Conservation (phyloP, 192 early-diverging fungal species). For the Tieghemiomyces parasiticus region DNA sequence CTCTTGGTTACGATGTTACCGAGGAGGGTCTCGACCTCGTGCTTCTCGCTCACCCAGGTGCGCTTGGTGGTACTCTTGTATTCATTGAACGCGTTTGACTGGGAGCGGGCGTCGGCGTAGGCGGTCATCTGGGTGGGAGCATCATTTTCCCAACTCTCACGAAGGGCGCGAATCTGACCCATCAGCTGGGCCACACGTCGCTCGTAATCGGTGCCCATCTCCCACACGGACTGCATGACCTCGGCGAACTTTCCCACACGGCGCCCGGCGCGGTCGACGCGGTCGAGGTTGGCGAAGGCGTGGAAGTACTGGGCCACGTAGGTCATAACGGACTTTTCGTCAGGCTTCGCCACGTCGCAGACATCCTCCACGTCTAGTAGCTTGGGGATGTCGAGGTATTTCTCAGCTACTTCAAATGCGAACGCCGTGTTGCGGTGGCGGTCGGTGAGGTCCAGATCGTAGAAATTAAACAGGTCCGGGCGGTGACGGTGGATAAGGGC, state of each 20-base stretch:
- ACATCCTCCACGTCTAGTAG: slow-evolving; percentile 93
- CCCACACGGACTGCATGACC: slow-evolving; percentile 74
- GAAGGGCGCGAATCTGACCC: slow-evolving; percentile 42
- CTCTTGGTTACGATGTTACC: slow-evolving; percentile 96
- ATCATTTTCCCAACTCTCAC: slow-evolving; percentile 49
- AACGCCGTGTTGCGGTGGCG: slow-evolving; percentile 75
- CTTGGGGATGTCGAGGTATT: slow-evolving; percentile 79
- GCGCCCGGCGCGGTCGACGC: slow-evolving; percentile 73
- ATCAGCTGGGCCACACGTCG: slow-evolving; percentile 62
- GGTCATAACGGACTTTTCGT: slow-evolving; percentile 95
- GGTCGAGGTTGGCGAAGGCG: slow-evolving; percentile 77
- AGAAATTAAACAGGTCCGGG: slow-evolving; percentile 86
- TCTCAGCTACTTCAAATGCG: slow-evolving; percentile 89
- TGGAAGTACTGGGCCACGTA: slow-evolving; percentile 98
- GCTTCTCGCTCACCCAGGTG: slow-evolving; percentile 80
- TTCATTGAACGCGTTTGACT: slow-evolving; percentile 54
- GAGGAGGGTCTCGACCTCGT: slow-evolving; percentile 78
- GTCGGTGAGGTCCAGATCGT: slow-evolving; percentile 68
- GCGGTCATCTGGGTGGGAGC: slow-evolving; percentile 40
- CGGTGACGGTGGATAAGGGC: slow-evolving; percentile 94
- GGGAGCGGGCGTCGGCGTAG: slow-evolving; percentile 61
- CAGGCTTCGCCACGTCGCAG: slow-evolving; percentile 83
- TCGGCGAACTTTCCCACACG: slow-evolving; percentile 87
- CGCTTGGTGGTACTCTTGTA: slow-evolving; percentile 78
- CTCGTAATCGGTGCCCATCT: slow-evolving; percentile 93